These are phyloP conservation scores for Calonectria pauciramosa DNA, from an alignment of 2,329 filamentous ascomycete species.

Conservation along the genomic window DNA sequence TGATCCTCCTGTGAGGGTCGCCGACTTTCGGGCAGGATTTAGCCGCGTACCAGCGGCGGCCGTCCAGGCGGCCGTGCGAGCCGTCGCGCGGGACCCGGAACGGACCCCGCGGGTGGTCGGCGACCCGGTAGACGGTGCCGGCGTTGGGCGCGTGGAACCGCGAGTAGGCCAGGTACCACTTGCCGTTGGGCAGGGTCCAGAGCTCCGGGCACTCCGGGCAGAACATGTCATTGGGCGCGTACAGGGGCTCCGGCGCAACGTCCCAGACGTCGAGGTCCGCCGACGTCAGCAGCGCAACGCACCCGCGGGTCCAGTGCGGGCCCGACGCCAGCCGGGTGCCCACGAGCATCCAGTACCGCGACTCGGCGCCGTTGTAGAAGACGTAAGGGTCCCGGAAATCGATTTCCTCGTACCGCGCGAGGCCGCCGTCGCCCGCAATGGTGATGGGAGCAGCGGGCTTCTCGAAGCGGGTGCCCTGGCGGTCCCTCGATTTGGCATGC, in stretches of 20 bases:
- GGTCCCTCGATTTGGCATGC: slow-evolving; percentile 43
- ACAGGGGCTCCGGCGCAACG: slow-evolving; percentile 48
- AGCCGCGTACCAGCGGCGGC: slow-evolving; percentile 53
- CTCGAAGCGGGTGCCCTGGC: slow-evolving; percentile 46
- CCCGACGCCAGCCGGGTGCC: slow-evolving; percentile 49
- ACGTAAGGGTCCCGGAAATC: slow-evolving; percentile 55
- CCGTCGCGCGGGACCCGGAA: slow-evolving; percentile 52
- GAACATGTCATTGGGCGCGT: slow-evolving; percentile 52
- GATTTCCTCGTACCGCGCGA: slow-evolving; percentile 48
- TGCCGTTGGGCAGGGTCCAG: slow-evolving; percentile 50
- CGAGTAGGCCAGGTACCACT: slow-evolving; percentile 53
- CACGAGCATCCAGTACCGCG: slow-evolving; percentile 54
- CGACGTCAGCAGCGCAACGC: slow-evolving; percentile 53
- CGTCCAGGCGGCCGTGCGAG: slow-evolving; percentile 51
- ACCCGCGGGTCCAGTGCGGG: slow-evolving; percentile 52
- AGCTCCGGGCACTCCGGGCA: slow-evolving; percentile 55
- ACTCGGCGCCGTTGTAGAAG: slow-evolving; percentile 48
- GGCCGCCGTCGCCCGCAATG: slow-evolving; percentile 37
- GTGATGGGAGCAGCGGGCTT: slow-evolving; percentile 39
- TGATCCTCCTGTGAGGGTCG: slow-evolving; percentile 46
- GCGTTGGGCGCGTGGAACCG: slow-evolving; percentile 52
- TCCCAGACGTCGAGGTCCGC: slow-evolving; percentile 49
- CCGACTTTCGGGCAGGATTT: slow-evolving; percentile 51
- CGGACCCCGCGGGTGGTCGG: slow-evolving; percentile 51
- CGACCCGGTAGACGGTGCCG: slow-evolving; percentile 53